phyloP scores from a whole-genome alignment of 345 rosid genomes.

The Citropsis articulata region DNA sequence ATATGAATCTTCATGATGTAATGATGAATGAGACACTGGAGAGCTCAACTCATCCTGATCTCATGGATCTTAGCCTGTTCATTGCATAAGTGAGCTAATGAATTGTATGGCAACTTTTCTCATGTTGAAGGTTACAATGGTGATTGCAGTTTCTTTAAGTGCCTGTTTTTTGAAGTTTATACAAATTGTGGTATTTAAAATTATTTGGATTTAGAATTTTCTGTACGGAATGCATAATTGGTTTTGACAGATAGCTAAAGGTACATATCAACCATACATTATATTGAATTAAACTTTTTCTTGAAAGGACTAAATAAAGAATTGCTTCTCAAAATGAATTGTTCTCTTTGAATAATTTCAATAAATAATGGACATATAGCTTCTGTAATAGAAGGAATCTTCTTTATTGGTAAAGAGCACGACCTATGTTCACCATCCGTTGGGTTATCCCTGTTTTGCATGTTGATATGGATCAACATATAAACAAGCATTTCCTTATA shows the following conservation, averaged over 20 bases:
- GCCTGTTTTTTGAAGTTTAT: background rate
- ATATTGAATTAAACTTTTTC: no score
- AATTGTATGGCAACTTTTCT: background rate
- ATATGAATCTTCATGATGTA: background rate
- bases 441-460: background rate
- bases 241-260: no score
- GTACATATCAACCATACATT: no score
- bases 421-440: background rate
- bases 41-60: background rate
- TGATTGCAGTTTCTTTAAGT: background rate
- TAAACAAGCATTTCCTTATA: background rate
- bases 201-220: background rate
- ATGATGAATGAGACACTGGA: background rate
- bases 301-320: no score
- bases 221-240: no score
- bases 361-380: no score
- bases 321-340: no score
- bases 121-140: background rate
- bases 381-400: background rate
- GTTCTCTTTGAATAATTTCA: no score
- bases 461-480: background rate
- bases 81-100: background rate
- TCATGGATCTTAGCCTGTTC: background rate
- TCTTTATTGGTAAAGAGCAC: background rate
- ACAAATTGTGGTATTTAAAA: background rate